Conservation (phyloP, 2,329 filamentous ascomycete species). For the Pseudogymnoascus sp. region DNA sequence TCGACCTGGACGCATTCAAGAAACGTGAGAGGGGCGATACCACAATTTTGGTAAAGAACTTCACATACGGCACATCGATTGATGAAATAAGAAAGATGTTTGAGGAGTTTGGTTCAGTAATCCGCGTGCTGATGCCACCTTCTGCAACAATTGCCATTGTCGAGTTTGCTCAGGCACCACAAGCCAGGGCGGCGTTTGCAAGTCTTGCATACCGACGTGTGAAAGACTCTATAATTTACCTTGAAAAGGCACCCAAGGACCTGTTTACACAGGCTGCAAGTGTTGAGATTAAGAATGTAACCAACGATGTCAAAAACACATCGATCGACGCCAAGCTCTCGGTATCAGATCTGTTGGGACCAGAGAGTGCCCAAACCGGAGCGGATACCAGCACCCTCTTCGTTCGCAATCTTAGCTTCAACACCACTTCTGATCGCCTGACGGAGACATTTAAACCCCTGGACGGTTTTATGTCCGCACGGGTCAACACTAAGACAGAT, state of each 20-base stretch:
- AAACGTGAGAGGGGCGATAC: conserved; percentile 74
- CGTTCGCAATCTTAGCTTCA: conserved; percentile 89
- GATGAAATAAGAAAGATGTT: conserved; percentile 76
- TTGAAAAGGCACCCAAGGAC: conserved; percentile 86
- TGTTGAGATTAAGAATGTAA: conserved; percentile 10
- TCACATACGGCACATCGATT: conserved; percentile 71
- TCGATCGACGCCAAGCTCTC: conserved; percentile 46
- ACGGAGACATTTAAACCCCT: conserved; percentile 70
- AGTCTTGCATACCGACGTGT: conserved; percentile 82
- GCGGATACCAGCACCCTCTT: conserved; percentile 74
- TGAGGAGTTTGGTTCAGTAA: conserved; percentile 75
- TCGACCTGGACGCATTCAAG: conserved; percentile 89
- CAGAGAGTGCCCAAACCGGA: conserved; percentile 42
- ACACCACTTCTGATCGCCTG: conserved; percentile 69
- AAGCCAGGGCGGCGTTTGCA: conserved; percentile 77
- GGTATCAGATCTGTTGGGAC: conserved; percentile 59
- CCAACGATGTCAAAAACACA: conserved; percentile 15
- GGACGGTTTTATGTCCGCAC: conserved; percentile 80
- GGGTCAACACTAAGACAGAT: conserved; percentile 88
- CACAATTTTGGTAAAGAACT: conserved; percentile 89
- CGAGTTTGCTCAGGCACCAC: conserved; percentile 69
- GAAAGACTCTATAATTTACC: conserved; percentile 81
- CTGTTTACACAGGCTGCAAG: conserved; percentile 45
- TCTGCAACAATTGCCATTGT: conserved; percentile 90
- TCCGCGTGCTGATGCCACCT: conserved; percentile 82